Evolutionary conservation across 208 protist species (phyloP).

Genomic region (Leishmania major): DNA sequence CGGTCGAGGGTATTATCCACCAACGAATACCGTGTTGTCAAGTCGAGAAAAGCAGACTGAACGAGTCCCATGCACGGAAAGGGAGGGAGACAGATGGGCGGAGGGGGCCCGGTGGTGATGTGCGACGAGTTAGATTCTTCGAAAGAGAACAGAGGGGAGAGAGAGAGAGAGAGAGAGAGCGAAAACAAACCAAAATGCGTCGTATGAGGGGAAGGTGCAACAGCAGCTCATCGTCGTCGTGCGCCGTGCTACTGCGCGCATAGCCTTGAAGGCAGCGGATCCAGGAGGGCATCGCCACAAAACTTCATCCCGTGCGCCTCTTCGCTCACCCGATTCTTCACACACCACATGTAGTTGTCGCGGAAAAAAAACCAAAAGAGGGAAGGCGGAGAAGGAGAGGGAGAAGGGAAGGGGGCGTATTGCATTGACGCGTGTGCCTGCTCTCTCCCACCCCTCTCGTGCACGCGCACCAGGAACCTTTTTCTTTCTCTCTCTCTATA

Average conservation of each 20-base stretch:
- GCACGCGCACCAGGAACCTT: not conserved
- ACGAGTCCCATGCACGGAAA: not conserved
- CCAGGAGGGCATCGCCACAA: not conserved
- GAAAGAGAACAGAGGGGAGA: not conserved
- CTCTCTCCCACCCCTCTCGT: not conserved
- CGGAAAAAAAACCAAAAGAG: not conserved
- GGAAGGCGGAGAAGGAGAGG: not conserved
- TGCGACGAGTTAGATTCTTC: not conserved
- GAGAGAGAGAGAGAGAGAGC: not conserved
- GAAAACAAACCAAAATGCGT: not conserved
- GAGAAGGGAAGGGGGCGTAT: not conserved
- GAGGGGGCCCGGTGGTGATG: not conserved
- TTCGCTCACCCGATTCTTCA: not conserved
- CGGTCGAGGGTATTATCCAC: not conserved
- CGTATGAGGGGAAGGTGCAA: not conserved
- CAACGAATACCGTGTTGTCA: not conserved
- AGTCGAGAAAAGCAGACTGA: not conserved
- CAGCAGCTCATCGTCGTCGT: not conserved
- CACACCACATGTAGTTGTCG: not conserved
- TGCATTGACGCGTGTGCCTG: not conserved
- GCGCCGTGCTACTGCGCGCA: not conserved
- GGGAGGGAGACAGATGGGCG: not conserved
- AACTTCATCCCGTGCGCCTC: not conserved
- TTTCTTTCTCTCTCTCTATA: not conserved
- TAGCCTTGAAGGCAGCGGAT: not conserved